A percentile compares a stretch with the other conserved stretches of the same genome.
Conservation (phyloP, 116 monocot genomes). For the Iris pallida region DNA sequence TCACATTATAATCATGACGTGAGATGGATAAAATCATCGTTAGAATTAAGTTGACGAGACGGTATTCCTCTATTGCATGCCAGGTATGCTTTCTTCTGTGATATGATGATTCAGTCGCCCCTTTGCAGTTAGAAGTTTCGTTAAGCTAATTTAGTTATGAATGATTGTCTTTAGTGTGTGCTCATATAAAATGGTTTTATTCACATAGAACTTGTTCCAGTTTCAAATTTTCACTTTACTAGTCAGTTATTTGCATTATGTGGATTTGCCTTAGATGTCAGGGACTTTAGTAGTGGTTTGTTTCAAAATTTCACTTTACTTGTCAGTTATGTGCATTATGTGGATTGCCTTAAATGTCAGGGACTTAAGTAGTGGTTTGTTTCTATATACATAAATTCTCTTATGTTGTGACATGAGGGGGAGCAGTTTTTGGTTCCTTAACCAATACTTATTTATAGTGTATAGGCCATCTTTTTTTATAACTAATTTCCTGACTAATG, state of each 20-base stretch:
- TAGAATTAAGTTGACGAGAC: conserved; percentile 76
- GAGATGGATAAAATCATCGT: conserved; percentile 77
- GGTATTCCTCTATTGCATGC: conserved; percentile 85
- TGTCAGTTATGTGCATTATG: not conserved
- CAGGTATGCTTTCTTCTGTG: conserved; percentile 38
- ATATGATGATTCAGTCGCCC: not conserved
- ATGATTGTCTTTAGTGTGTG: not conserved
- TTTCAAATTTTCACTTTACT: not conserved
- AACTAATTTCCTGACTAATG: not conserved
- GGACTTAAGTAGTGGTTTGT: no score
- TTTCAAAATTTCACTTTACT: no score
- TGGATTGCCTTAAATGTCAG: not conserved
- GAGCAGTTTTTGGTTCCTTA: no score
- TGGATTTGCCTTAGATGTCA: not conserved
- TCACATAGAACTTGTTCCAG: not conserved
- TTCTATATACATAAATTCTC: no score
- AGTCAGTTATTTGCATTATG: not conserved
- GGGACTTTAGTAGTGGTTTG: no score
- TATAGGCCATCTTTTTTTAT: no score
- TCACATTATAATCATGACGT: conserved; percentile 62
- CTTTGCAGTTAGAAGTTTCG: not conserved
- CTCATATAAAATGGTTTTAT: not conserved
- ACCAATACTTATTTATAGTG: no score
- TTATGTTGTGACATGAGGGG: no score
- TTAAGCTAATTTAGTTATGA: conserved; percentile 1